Evolutionary conservation across 805 yeast genomes (phyloP), one percentile per base, ranked within the genome.

Genomic region (Yarrowia sp.): DNA sequence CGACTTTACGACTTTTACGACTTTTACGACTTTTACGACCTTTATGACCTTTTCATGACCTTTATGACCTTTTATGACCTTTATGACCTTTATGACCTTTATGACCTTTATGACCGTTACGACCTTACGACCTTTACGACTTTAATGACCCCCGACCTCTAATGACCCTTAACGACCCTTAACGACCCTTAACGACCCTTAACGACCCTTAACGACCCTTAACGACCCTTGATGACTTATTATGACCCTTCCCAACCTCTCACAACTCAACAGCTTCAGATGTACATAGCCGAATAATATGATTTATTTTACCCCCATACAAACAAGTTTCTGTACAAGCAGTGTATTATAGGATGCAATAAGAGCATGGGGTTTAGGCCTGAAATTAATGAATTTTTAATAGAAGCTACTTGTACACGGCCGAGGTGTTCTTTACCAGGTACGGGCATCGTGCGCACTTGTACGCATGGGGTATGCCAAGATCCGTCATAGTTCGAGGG

Each of bases 11-110:
- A 30, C 39, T 12, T n/a, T 49, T n/a, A 49, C 20, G 55, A n/a
- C 56, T 20, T 2, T 50, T 9, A 50, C 30, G 56, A 50, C 55
- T n/a, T 6, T 50, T 34, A 33, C 24, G 39, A 50, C 56, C 40
- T 15, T 34, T 34, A 50, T 7, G 56, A 50, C 40, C 34, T 17
- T 50, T 38, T 42, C 7, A 52, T 6, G 56, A 52, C 56, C n/a
- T 17, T 52, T 19, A 52, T 10, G 49, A 44, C 49, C n/a, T 33
- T 49, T 39, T 8, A 39, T 9, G 61, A 53, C 61, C n/a, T 15
- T 38, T 15, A 55, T n/a, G 47, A 40, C 61, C 24, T 12, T 55
- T 14, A 55, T 10, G 60, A 53, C 60, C 43, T 14, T 53, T 17
- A 53, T 10, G 60, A 53, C 44, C 43, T 52, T 38, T 43, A 43